phyloP scores from a whole-genome alignment of 345 rosid species.

The Lepidium didymum region DNA sequence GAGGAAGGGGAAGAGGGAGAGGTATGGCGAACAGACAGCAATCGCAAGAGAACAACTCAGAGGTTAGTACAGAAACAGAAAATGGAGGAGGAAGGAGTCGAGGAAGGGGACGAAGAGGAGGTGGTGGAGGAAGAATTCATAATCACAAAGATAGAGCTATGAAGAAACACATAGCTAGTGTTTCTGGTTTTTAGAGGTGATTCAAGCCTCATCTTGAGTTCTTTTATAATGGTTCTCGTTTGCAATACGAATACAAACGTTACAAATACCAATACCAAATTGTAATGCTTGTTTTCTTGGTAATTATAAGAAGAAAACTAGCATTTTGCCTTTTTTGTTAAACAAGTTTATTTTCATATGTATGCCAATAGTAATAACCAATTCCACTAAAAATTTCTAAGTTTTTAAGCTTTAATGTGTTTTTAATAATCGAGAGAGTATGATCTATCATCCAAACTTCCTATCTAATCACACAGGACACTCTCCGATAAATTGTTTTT shows the following conservation, averaged over 20 bases:
- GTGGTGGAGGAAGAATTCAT: constrained; percentile 52
- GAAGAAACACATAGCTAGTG: constrained; percentile 62
- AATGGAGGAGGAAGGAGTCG: constrained; percentile 41
- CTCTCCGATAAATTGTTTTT: too few relatives aligned
- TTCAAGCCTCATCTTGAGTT: too few relatives aligned
- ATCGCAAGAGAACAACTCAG: constrained; percentile 20
- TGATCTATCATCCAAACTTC: too few relatives aligned
- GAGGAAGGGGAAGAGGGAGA: constrained; percentile 41
- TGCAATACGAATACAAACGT: background rate
- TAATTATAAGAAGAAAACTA: background rate
- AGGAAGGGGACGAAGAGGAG: constrained; percentile 59
- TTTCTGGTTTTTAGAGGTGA: constrained; percentile 43
- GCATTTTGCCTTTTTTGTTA: background rate
- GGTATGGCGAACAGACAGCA: constrained; percentile 34
- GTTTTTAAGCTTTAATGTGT: too few relatives aligned
- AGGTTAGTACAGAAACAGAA: constrained; percentile 28
- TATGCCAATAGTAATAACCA: background rate
- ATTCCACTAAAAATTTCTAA: background rate
- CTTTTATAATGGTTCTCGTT: too few relatives aligned
- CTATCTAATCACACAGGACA: too few relatives aligned
- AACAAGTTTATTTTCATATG: background rate
- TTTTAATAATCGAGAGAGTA: too few relatives aligned
- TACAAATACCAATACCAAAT: background rate
- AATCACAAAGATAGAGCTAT: constrained; percentile 67
- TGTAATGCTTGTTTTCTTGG: constrained; percentile 6